These are phyloP conservation scores for Aspergillus latus DNA, from an alignment of 2,329 filamentous ascomycete genomes.

Conservation along the genomic window DNA sequence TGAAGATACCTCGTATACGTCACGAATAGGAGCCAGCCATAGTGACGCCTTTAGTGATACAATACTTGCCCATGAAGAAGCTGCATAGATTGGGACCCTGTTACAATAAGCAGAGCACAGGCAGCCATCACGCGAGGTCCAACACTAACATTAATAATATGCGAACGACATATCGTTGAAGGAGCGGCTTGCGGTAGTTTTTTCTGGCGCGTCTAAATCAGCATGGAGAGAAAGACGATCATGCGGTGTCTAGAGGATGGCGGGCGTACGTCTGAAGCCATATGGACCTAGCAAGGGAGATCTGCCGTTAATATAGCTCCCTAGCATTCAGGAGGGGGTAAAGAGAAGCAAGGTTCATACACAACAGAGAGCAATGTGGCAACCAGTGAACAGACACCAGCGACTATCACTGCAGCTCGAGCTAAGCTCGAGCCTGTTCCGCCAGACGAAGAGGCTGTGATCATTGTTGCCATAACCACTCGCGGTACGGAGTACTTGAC, in stretches of 20 bases:
- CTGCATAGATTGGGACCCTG: constrained; percentile 93
- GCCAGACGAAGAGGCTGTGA: constrained; percentile 43
- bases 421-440: constrained; percentile 87
- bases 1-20: constrained; percentile 77
- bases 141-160: constrained; percentile 81
- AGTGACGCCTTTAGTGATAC: constrained; percentile 78
- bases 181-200: constrained; percentile 95
- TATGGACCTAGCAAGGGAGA: constrained; percentile 65
- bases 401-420: constrained; percentile 72
- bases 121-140: not conserved
- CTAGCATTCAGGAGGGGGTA: not conserved
- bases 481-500: constrained; percentile 21
- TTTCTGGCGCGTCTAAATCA: constrained; percentile 58
- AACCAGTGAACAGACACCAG: constrained; percentile 78
- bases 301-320: constrained; percentile 24
- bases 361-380: constrained; percentile 81
- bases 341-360: constrained; percentile 54
- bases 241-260: constrained; percentile 8
- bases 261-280: constrained; percentile 76
- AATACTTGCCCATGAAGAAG: constrained; percentile 92
- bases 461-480: constrained; percentile 43
- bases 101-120: constrained; percentile 20
- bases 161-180: constrained; percentile 96
- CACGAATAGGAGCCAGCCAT: constrained; percentile 87
- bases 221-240: constrained; percentile 7